Conservation (phyloP, 805 yeast species). For the Ascoidea tarda region DNA sequence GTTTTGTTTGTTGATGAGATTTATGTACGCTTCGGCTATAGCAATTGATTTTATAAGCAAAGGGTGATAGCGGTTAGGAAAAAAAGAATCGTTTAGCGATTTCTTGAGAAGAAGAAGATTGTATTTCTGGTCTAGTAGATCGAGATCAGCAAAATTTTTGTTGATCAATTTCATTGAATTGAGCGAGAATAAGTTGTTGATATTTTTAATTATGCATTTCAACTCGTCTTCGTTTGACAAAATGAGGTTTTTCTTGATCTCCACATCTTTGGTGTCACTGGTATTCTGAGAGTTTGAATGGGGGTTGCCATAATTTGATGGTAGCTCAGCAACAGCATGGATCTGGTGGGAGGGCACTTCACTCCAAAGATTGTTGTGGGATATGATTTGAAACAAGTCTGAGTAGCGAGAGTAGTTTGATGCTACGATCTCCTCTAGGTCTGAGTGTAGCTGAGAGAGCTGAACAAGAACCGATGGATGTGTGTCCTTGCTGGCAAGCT, state of each 20-base stretch:
- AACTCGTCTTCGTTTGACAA: slow-evolving; percentile 1
- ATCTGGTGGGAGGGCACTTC: background rate
- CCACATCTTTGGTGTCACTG: background rate
- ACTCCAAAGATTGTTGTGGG: background rate
- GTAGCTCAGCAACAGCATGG: background rate
- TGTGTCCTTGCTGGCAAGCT: background rate
- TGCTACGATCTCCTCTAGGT: background rate
- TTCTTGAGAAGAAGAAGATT: background rate
- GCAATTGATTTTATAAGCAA: slow-evolving; percentile 1
- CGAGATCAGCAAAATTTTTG: background rate
- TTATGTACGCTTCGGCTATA: slow-evolving; percentile 1
- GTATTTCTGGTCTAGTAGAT: background rate
- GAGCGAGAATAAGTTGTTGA: background rate
- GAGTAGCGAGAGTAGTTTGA: background rate
- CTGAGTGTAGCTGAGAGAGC: background rate
- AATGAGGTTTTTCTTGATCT: background rate
- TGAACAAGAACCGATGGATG: background rate
- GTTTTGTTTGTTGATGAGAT: slow-evolving; percentile 1
- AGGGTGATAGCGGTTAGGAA: slow-evolving; percentile 1
- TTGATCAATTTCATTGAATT: slow-evolving; percentile 1
- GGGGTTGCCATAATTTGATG: background rate
- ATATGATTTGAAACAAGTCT: too few relatives aligned
- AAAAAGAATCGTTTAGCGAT: background rate
- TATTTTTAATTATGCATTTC: background rate
- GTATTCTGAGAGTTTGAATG: too few relatives aligned